Conservation (phyloP, 306 rosid species). For the Lathyrus sativus region DNA sequence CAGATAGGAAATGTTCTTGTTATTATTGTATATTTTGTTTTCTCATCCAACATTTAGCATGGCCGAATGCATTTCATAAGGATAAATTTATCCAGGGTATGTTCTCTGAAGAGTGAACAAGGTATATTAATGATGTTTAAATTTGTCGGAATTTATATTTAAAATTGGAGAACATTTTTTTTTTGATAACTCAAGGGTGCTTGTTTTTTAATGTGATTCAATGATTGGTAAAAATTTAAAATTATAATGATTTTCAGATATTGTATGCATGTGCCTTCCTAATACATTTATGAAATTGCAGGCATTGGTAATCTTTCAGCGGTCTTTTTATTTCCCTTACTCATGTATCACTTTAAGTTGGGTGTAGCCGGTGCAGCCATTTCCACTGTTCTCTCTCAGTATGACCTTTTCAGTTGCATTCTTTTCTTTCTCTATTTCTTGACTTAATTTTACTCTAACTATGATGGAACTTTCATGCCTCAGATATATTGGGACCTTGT, state of each 20-base stretch:
- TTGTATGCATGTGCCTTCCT: constrained; percentile 28
- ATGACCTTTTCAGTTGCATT: constrained; percentile 45
- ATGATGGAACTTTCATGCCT: constrained; percentile 33
- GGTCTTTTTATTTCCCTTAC: constrained; percentile 73
- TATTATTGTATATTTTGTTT: constrained; percentile 9
- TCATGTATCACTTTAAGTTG: constrained; percentile 74
- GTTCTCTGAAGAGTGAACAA: constrained; percentile 20
- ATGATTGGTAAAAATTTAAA: constrained; percentile 15
- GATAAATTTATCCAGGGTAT: constrained; percentile 7
- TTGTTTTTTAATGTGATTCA: constrained; percentile 30
- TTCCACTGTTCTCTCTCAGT: constrained; percentile 93
- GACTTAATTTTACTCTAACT: constrained; percentile 30
- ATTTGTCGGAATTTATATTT: constrained; percentile 5
- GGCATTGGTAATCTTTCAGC: constrained; percentile 86
- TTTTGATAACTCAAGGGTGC: constrained; percentile 18
- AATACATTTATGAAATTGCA: constrained; percentile 50
- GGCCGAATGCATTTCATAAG: constrained; percentile 15
- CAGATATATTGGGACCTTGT: constrained; percentile 78
- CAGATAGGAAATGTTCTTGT: background rate
- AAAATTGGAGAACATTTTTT: constrained; percentile 4
- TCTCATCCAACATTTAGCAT: constrained; percentile 11
- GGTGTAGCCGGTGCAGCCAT: constrained; percentile 92
- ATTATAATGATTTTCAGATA: constrained; percentile 6
- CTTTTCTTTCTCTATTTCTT: constrained; percentile 35
- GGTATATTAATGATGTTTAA: background rate